Evolutionary conservation across 441 rosid genomes (phyloP).

Genomic region (Breynia disticha): DNA sequence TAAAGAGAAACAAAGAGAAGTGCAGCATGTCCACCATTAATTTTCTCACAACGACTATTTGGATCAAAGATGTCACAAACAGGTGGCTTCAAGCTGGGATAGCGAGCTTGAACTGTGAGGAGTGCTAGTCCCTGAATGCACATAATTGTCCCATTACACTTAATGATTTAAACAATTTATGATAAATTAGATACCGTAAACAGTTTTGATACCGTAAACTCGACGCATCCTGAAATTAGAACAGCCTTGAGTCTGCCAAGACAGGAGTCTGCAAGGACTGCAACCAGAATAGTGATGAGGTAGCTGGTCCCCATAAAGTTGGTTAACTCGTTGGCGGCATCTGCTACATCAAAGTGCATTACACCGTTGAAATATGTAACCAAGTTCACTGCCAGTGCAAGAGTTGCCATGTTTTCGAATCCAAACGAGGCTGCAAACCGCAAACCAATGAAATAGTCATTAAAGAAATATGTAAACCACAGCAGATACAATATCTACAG

Average conservation of each 20-base stretch:
- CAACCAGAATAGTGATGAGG: constrained; percentile 37
- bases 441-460: background rate
- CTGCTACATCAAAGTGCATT: constrained; percentile 47
- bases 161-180: no score
- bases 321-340: constrained; percentile 50
- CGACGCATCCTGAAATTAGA: constrained; percentile 35
- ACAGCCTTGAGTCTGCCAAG: constrained; percentile 44
- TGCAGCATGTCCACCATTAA: constrained; percentile 26
- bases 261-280: constrained; percentile 38
- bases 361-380: constrained; percentile 43
- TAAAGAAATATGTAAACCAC: background rate
- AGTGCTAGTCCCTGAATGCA: constrained; percentile 32
- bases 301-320: constrained; percentile 42
- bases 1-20: constrained; percentile 36
- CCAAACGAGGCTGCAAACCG: constrained; percentile 28
- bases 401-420: constrained; percentile 39
- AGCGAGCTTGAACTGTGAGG: constrained; percentile 48
- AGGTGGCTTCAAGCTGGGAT: constrained; percentile 36
- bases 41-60: constrained; percentile 27
- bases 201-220: constrained; percentile 31
- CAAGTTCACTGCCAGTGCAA: constrained; percentile 42
- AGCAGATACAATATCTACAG: background rate
- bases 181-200: no score
- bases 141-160: no score
- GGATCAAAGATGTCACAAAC: constrained; percentile 29